phyloP scores from a whole-genome alignment of 2,329 filamentous ascomycete species.

The Trichoderma sp. region DNA sequence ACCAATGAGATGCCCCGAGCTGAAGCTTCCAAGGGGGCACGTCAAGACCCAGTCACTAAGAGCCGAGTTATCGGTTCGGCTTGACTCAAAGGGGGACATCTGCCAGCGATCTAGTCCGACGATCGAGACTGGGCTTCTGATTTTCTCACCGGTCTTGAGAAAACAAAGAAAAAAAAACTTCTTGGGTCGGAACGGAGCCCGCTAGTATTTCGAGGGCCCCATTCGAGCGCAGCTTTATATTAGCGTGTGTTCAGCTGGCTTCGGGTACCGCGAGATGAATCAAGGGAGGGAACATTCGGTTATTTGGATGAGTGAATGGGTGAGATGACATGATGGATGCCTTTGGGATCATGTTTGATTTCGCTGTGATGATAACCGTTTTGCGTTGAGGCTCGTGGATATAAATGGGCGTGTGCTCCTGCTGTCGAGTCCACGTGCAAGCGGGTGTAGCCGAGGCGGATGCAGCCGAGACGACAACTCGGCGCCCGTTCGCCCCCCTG shows the following conservation, averaged over 20 bases:
- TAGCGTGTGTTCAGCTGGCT: slow-evolving; percentile 4
- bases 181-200: neutral
- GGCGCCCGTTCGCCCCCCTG: neutral
- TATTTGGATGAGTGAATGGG: neutral
- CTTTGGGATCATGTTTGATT: no score
- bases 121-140: slow-evolving; percentile 1
- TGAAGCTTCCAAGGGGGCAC: neutral
- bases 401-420: no score
- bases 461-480: neutral
- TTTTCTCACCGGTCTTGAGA: no score
- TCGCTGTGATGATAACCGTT: no score
- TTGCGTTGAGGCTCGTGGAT: no score
- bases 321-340: neutral
- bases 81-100: neutral
- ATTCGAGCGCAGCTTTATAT: neutral
- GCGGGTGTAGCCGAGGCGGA: neutral
- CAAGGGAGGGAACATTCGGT: neutral
- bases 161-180: neutral
- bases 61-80: neutral
- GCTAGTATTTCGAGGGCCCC: neutral
- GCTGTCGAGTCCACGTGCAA: neutral
- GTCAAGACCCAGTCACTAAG: no score
- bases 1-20: neutral
- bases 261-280: neutral
- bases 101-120: neutral